phyloP scores from a whole-genome alignment of 331 rosid species.

The Malus hybrid region DNA sequence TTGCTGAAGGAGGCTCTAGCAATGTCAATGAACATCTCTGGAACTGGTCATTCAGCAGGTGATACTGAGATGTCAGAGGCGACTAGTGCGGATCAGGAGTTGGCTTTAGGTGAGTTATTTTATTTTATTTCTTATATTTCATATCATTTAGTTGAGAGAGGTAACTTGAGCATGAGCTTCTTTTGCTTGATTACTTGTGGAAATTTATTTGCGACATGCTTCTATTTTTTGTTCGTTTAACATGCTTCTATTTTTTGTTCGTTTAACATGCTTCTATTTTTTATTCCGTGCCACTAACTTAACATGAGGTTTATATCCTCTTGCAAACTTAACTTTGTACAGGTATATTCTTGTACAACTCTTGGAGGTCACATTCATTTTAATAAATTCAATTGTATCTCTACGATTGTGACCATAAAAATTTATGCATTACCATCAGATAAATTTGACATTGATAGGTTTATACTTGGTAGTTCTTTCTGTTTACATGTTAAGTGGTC shows the following conservation, averaged over 20 bases:
- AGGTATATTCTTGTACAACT: not conserved
- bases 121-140: not conserved
- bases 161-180: not conserved
- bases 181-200: not conserved
- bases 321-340: not conserved
- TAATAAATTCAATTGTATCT: not conserved
- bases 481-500: not conserved
- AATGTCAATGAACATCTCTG: slow-evolving; percentile 78
- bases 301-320: not conserved
- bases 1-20: slow-evolving; percentile 85
- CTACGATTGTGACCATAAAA: not conserved
- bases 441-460: not conserved
- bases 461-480: no score
- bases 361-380: not conserved
- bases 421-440: not conserved
- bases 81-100: slow-evolving; percentile 66
- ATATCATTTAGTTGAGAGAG: not conserved
- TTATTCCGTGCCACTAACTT: not conserved
- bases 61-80: slow-evolving; percentile 88
- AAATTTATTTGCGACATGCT: not conserved
- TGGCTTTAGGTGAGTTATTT: slow-evolving; percentile 74
- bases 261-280: no score
- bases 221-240: not conserved
- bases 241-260: no score
- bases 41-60: slow-evolving; percentile 39